These are phyloP conservation scores for Capronia americana DNA, from an alignment of 2,329 filamentous ascomycete species.

Conservation along the genomic window DNA sequence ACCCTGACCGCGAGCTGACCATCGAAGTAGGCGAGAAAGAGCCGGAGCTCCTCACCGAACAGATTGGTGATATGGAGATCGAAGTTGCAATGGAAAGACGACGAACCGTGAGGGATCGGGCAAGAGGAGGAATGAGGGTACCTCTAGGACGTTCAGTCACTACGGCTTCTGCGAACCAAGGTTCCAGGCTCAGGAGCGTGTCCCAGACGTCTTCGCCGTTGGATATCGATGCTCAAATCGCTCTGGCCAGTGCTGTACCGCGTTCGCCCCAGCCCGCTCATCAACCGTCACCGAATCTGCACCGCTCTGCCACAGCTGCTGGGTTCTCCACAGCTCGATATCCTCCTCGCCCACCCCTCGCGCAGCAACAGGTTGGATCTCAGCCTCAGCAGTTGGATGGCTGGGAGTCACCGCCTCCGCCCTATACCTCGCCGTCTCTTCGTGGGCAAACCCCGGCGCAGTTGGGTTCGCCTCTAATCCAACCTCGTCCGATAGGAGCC, in stretches of 20 bases:
- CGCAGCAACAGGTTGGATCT: conserved; percentile 26
- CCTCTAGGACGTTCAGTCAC: conserved; percentile 51
- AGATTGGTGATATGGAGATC: conserved; percentile 73
- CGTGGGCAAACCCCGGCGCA: conserved; percentile 14
- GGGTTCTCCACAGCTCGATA: conserved; percentile 71
- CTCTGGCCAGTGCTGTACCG: conserved; percentile 18
- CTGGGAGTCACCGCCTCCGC: conserved; percentile 40
- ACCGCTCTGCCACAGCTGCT: conserved; percentile 59
- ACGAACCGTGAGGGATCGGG: conserved; percentile 58
- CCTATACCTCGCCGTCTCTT: conserved; percentile 28
- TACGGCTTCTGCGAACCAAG: conserved; percentile 36
- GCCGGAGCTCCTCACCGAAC: conserved; percentile 74
- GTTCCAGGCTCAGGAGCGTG: conserved; percentile 25
- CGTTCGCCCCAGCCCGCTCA: conserved; percentile 12
- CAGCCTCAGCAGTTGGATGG: conserved; percentile 23
- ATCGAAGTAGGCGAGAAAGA: conserved; percentile 76
- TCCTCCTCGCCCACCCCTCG: conserved; percentile 54
- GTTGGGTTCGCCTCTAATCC: conserved; percentile 25
- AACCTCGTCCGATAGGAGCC: conserved; percentile 19
- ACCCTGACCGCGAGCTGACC: conserved; percentile 63
- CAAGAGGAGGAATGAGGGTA: conserved; percentile 26
- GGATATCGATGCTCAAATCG: conserved; percentile 48
- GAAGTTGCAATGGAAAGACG: conserved; percentile 80
- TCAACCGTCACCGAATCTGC: conserved; percentile 27
- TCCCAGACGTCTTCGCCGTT: conserved; percentile 39